phyloP scores from a whole-genome alignment of 179 eudicot genomes.

The Corrigiola litoralis region DNA sequence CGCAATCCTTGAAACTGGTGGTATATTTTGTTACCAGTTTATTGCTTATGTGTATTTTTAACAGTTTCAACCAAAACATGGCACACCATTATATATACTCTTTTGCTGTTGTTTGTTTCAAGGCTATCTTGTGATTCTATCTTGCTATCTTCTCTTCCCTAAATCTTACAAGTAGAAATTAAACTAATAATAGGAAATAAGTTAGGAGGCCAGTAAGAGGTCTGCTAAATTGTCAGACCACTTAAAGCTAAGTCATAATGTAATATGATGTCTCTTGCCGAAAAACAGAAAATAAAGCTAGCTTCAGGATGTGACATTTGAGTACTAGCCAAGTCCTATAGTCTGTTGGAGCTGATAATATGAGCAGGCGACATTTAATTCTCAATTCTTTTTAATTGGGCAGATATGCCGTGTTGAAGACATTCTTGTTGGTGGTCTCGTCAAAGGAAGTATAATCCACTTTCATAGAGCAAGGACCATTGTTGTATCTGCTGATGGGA shows the following conservation, averaged over 20 bases:
- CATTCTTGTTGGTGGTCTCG: slow-evolving; percentile 61
- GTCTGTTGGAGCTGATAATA: slow-evolving; percentile 4
- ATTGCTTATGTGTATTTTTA: too few species aligned
- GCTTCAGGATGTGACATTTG: too few species aligned
- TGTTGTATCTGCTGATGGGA: slow-evolving; percentile 54
- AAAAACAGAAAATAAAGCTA: too few species aligned
- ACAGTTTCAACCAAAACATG: too few species aligned
- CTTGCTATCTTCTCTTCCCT: neutral
- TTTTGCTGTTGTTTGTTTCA: neutral
- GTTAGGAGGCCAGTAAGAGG: neutral
- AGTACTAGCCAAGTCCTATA: too few species aligned
- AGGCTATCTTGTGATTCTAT: neutral
- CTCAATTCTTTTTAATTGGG: slow-evolving; percentile 12
- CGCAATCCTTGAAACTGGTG: neutral
- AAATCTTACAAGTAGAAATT: neutral
- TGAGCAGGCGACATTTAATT: neutral
- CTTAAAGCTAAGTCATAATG: neutral
- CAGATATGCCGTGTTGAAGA: slow-evolving; percentile 94
- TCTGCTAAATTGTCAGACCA: neutral
- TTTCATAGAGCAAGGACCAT: slow-evolving; percentile 77
- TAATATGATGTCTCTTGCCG: neutral
- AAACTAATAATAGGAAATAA: neutral
- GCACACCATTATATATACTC: too few species aligned
- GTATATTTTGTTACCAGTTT: neutral
- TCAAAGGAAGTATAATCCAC: slow-evolving; percentile 78